Base-by-base conservation (phyloP, 345 rosid genomes). In the Gossypium rotundifolium region DNA sequence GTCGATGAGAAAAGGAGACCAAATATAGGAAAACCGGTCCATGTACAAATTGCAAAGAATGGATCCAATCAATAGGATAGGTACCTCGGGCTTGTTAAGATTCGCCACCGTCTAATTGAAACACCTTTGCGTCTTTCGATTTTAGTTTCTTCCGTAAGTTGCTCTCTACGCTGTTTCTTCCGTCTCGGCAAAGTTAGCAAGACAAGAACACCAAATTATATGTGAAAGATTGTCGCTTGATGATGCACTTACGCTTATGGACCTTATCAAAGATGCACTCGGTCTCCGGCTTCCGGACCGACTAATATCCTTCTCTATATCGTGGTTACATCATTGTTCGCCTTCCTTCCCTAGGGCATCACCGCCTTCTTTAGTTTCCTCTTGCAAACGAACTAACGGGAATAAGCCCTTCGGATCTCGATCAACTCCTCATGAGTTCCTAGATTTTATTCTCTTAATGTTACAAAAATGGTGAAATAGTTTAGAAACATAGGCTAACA, bases 381-480 rank as follows among this genome's bases (percentile, higher is more conserved):
- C 88, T 87, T 93, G 98, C 53, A 91, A 85, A 46, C 86, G 89
- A 73, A 93, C 73, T 9, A 93, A 85, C 80, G 97, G 10, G 93
- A 84, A 80, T 91, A 91, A 11, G 88, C 45, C 98, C 98, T 0
- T 85, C 87, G 91, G 90, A 81, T 91, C 79, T 54, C 62, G 63
- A 84, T 88, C 83, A 93, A 78, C 71, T 84, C 91, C 48, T 84
- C 90, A 54, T 86, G 96, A 73, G 85, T 84, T 14, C 91, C 96
- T 87, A 13, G 11, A 70, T 29, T 61, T 61, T 10, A 20, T 55
- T 27, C 2, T 1, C 44, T 46, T 33, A 4, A 25, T 17, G 53
- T 53, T 1, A 46, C 53, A 13, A 22, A 13, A 44, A 11, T 54
- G 61, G 23, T 38, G 29, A 68, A 70, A 42, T 45, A 66, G 17